Evolutionary conservation across 495 filamentous ascomycete species (phyloP), one percentile per base, ranked within the genome.

Genomic region (Hypoxylon trugodes): DNA sequence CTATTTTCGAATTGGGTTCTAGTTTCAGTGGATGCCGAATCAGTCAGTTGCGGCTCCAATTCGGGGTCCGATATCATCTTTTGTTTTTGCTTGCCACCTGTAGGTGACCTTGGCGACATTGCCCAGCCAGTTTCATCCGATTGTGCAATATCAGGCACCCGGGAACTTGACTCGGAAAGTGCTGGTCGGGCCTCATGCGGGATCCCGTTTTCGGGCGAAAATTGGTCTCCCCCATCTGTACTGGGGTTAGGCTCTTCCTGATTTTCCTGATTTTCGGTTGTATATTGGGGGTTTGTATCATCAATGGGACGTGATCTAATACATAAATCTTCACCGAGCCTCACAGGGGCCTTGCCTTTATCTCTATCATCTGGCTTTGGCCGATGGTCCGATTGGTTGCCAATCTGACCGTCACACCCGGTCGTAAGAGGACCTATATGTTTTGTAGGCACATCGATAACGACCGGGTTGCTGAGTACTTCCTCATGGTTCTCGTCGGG

Each of bases 61-160:
- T 43, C 38, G 45, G 12, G 35, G 50, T 59, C 41, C 19, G 55
- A 35, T 21, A 54, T 45, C 18, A 45, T 38, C 10, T 66, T 56
- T 51, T 58, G 53, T 3, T 53, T 43, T 45, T 62, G 55, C 18
- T 62, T 59, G 50, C 54, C 49, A n/a, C 42, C 45, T 8, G 7
- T 10, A 28, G 28, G 42, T 37, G 59, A 28, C 6, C 52, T 48
- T 30, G 6, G 49, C 15, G 50, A 38, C 18, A 33, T 18, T 2
- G 65, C 25, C 13, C 35, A 36, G 12, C 18, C n/a, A 18, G 15
- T 28, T 12, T 55, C 42, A 32, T 43, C 22, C n/a, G 30, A 12
- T 24, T 21, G 36, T 19, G 8, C 12, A 51, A 35, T 15, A 46
- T 52, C 26, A 6, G 35, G 24, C 24, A 8, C 24, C 26, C 36